Conservation (phyloP, 108 stramenopile genomes). For the Nitzschia sp. region DNA sequence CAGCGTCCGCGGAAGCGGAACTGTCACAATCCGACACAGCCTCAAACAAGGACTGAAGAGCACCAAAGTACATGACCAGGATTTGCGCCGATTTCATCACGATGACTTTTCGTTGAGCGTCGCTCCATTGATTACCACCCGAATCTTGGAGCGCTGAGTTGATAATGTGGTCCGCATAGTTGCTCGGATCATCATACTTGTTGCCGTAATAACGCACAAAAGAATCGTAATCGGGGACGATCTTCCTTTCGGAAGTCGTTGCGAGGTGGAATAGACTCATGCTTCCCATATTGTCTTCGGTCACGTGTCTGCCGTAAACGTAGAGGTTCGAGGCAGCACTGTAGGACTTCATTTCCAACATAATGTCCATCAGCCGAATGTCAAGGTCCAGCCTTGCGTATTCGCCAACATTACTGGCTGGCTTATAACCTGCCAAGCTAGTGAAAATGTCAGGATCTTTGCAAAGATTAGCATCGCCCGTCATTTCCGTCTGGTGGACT, state of each 20-base stretch:
- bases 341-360: constrained; percentile 71
- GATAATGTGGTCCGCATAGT: constrained; percentile 76
- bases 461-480: constrained; percentile 22
- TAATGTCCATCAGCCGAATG: constrained; percentile 62
- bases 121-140: constrained; percentile 33
- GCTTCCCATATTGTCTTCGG: constrained; percentile 22
- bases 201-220: constrained; percentile 58
- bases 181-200: constrained; percentile 25
- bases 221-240: constrained; percentile 63
- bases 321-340: constrained; percentile 68
- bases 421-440: constrained; percentile 63
- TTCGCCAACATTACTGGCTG: constrained; percentile 56
- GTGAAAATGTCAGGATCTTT: constrained; percentile 22
- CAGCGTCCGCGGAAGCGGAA: background rate
- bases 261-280: constrained; percentile 53
- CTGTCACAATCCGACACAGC: constrained; percentile 54
- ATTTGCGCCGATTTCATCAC: constrained; percentile 55
- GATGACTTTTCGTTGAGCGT: constrained; percentile 51
- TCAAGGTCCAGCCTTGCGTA: constrained; percentile 72
- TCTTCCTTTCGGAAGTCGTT: constrained; percentile 50
- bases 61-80: constrained; percentile 71
- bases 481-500: constrained; percentile 37
- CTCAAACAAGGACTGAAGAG: constrained; percentile 57
- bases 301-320: constrained; percentile 57
- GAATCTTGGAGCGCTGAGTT: constrained; percentile 31